Evolutionary conservation across 441 rosid genomes (phyloP).

Genomic region (Corymbia calophylla): DNA sequence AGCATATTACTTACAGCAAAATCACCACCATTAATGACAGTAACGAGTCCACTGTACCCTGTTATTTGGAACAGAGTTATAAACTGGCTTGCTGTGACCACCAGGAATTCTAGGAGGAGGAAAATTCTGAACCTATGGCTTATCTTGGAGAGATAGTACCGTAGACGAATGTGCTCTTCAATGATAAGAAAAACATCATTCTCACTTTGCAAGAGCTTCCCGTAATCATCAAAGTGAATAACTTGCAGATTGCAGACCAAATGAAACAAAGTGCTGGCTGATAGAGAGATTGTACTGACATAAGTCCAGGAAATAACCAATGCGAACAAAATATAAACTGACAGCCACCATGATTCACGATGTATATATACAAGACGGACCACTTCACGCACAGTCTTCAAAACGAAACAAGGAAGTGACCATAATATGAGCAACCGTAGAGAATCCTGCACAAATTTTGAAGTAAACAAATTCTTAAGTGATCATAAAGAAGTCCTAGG

Average conservation of each 20-base stretch:
- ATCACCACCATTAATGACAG: slow-evolving; percentile 68
- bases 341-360: slow-evolving; percentile 69
- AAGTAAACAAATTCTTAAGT: not conserved
- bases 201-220: slow-evolving; percentile 63
- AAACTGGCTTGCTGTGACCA: slow-evolving; percentile 64
- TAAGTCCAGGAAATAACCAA: slow-evolving; percentile 74
- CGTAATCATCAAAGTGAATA: slow-evolving; percentile 79
- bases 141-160: slow-evolving; percentile 77
- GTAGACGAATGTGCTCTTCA: slow-evolving; percentile 67
- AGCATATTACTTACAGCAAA: slow-evolving; percentile 57
- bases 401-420: slow-evolving; percentile 66
- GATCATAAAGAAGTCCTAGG: not conserved
- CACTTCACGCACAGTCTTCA: slow-evolving; percentile 63
- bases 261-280: slow-evolving; percentile 82
- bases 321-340: slow-evolving; percentile 37
- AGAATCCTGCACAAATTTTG: slow-evolving; percentile 44
- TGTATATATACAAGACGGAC: slow-evolving; percentile 38
- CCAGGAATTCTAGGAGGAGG: slow-evolving; percentile 69
- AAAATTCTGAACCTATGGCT: slow-evolving; percentile 94
- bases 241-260: slow-evolving; percentile 89
- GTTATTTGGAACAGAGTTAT: slow-evolving; percentile 78
- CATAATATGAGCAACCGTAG: slow-evolving; percentile 53
- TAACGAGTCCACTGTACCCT: slow-evolving; percentile 51
- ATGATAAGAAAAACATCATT: slow-evolving; percentile 57
- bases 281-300: slow-evolving; percentile 52